Conservation (phyloP, 768 basidiomycete genomes). For the Gyrodon lividus region DNA sequence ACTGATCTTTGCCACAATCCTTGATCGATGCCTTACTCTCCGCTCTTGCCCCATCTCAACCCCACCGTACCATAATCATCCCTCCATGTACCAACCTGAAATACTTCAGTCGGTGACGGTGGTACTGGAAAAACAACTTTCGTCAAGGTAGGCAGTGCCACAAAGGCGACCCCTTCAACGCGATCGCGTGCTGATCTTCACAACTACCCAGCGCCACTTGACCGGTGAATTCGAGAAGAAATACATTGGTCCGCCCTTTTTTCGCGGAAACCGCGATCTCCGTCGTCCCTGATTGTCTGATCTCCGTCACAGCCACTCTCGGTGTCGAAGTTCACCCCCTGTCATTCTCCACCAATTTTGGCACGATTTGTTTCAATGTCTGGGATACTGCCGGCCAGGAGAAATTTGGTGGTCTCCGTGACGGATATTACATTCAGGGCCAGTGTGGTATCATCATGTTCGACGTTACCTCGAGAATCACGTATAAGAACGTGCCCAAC, state of each 20-base stretch:
- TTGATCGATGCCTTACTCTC: constrained; percentile 52
- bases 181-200: constrained; percentile 61
- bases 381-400: constrained; percentile 99
- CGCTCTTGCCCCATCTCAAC: constrained; percentile 10
- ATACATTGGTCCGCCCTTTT: constrained; percentile 77
- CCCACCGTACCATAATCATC: constrained; percentile 3
- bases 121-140: constrained; percentile 98
- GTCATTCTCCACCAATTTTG: constrained; percentile 95
- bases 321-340: constrained; percentile 99
- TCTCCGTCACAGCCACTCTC: constrained; percentile 74
- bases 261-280: constrained; percentile 10
- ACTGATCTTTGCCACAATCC: constrained; percentile 29
- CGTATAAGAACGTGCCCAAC: constrained; percentile 99
- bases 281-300: constrained; percentile 5
- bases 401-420: constrained; percentile 98
- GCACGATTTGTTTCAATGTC: constrained; percentile 98
- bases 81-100: neutral
- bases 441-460: constrained; percentile 99
- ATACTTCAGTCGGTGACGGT: constrained; percentile 80
- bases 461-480: constrained; percentile 98
- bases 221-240: constrained; percentile 99
- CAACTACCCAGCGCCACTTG: constrained; percentile 77
- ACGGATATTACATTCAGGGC: constrained; percentile 95
- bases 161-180: constrained; percentile 18
- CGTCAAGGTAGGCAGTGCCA: constrained; percentile 72